Conservation (phyloP, 2,329 filamentous ascomycete species). For the Alternaria burnsii region DNA sequence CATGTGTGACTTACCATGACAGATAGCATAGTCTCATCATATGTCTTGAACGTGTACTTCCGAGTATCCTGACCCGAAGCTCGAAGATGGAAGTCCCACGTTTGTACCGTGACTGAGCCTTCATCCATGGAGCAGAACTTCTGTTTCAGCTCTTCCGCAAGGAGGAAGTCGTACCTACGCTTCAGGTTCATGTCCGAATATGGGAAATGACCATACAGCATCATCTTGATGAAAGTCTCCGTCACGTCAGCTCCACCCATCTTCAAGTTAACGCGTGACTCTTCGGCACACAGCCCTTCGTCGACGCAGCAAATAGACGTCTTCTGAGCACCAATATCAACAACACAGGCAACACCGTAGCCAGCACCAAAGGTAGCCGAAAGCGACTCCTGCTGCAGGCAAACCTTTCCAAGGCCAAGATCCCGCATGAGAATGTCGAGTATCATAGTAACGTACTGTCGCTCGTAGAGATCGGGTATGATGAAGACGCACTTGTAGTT, state of each 20-base stretch:
- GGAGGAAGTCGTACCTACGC: constrained; percentile 87
- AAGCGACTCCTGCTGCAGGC: constrained; percentile 95
- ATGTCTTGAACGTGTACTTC: constrained; percentile 96
- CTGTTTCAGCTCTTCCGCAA: constrained; percentile 95
- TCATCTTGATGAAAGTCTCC: constrained; percentile 95
- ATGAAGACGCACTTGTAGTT: constrained; percentile 98
- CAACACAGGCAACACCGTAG: constrained; percentile 91
- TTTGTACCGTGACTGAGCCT: constrained; percentile 85
- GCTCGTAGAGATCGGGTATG: constrained; percentile 96
- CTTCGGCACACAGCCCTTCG: constrained; percentile 92
- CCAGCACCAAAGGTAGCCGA: constrained; percentile 95
- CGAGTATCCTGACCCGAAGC: constrained; percentile 86
- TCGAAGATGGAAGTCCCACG: constrained; percentile 89
- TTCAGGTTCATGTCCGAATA: constrained; percentile 94
- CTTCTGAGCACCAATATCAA: constrained; percentile 96
- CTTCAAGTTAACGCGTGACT: constrained; percentile 94
- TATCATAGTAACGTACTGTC: constrained; percentile 84
- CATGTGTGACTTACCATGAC: constrained; percentile 67
- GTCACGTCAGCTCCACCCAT: constrained; percentile 93
- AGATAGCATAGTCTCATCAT: constrained; percentile 94
- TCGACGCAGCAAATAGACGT: constrained; percentile 97
- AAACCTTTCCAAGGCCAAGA: constrained; percentile 88
- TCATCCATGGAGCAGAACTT: constrained; percentile 93
- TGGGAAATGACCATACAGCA: constrained; percentile 94
- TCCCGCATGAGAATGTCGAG: constrained; percentile 86